Evolutionary conservation across 768 basidiomycete species (phyloP), one percentile per base, ranked within the genome.

Genomic region (Boletellus ananiceps): DNA sequence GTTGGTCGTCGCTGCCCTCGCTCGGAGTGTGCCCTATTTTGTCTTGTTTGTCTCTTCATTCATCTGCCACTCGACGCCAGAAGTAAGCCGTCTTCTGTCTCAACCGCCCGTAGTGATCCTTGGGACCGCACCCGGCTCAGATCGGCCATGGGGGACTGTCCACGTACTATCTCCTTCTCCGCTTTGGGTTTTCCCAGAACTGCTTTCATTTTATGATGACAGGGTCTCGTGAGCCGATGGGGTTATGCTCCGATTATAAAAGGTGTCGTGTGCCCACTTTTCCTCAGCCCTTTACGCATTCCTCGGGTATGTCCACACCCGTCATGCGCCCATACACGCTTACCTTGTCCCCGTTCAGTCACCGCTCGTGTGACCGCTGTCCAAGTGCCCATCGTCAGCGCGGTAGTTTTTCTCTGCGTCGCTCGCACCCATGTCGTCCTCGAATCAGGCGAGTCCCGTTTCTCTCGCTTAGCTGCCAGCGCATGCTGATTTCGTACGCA

Each of bases 31-130:
- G 21, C 35, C 57, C 46, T 66, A 52, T 66, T 66, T 67, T 68
- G 67, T 56, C 56, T 68, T 66, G 57, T 66, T 66, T 66, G 64
- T 66, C 59, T 55, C 46, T 51, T 50, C 29, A 29, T 47, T 29
- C 35, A 5, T 35, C 38, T 46, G 50, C 43, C 55, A 59, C 47
- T 6, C 19, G 16, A 21, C 31, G 11, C 34, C 29, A 29, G 29
- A 8, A 29, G 29, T 29, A 29, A 29, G 8, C 11, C 8, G 29
- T 11, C 8, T 29, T 29, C 29, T 29, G 29, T 29, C 29, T 29
- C 29, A 29, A 29, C 29, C 3, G 29, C 8, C 41, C 55, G 55
- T 40, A 2, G 23, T 52, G 42, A 40, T 57, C 46, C 42, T 13
- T 31, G 36, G 34, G 11, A 11, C 29, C 9, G 11, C 8, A 9